These are phyloP conservation scores for Diaporthe sp. DNA, from an alignment of 2,329 filamentous ascomycete species.

Conservation along the genomic window DNA sequence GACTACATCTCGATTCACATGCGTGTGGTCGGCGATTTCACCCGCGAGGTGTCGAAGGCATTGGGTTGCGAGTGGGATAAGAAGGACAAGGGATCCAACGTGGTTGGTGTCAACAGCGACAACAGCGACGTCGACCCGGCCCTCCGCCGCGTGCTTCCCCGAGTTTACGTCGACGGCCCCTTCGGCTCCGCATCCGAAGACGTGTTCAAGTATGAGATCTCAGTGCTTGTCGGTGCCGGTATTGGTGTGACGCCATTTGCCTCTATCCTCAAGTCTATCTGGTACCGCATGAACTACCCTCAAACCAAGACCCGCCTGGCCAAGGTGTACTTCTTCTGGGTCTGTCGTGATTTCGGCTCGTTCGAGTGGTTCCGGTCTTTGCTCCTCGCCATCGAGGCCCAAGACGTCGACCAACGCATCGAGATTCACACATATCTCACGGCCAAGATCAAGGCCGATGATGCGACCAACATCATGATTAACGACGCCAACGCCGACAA, in stretches of 20 bases:
- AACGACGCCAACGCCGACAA: slow-evolving; percentile 88
- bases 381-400: slow-evolving; percentile 86
- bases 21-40: slow-evolving; percentile 87
- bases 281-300: slow-evolving; percentile 93
- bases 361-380: slow-evolving; percentile 93
- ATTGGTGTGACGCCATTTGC: slow-evolving; percentile 91
- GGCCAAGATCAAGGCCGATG: slow-evolving; percentile 87
- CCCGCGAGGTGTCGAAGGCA: slow-evolving; percentile 75
- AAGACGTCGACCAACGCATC: slow-evolving; percentile 86
- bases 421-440: slow-evolving; percentile 93
- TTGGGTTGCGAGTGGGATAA: slow-evolving; percentile 83
- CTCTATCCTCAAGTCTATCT: slow-evolving; percentile 90
- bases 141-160: slow-evolving; percentile 80
- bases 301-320: slow-evolving; percentile 83
- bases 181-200: slow-evolving; percentile 90
- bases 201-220: slow-evolving; percentile 89
- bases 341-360: slow-evolving; percentile 88
- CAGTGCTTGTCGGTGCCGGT: slow-evolving; percentile 84
- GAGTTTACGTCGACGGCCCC: slow-evolving; percentile 86
- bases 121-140: slow-evolving; percentile 75
- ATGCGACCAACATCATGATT: slow-evolving; percentile 93
- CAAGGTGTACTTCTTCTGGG: slow-evolving; percentile 96
- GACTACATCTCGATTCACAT: slow-evolving; percentile 92
- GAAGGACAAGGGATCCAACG: slow-evolving; percentile 71
- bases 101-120: slow-evolving; percentile 76